Evolutionary conservation across 371 early-diverging fungal genomes (phyloP).

Genomic region (Dichotomocladium elegans): DNA sequence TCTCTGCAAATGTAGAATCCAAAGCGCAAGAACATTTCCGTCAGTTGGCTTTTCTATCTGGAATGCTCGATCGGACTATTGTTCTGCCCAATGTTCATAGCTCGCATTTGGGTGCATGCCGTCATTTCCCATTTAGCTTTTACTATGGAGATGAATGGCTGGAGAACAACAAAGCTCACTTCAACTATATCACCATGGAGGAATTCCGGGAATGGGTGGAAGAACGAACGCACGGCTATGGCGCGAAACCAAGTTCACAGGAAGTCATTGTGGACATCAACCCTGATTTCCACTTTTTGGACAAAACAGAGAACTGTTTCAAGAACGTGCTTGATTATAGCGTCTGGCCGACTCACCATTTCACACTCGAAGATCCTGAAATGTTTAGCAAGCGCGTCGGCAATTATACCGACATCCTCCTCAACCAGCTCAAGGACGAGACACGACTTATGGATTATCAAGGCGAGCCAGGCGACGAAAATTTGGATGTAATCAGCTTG

Average conservation of each 20-base stretch:
- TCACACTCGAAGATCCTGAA: constrained; percentile 21
- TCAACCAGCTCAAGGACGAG: constrained; percentile 24
- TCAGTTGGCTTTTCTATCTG: constrained; percentile 28
- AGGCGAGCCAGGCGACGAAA: too few relatives aligned
- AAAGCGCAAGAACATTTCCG: constrained; percentile 37
- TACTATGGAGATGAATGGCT: constrained; percentile 22
- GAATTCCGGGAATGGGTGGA: constrained; percentile 18
- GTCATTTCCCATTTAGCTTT: constrained; percentile 21
- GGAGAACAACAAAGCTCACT: constrained; percentile 15
- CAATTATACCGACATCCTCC: constrained; percentile 27
- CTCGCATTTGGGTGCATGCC: constrained; percentile 26
- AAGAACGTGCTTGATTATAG: constrained; percentile 14
- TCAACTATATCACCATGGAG: constrained; percentile 24
- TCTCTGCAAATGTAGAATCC: constrained; percentile 14
- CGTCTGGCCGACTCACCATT: constrained; percentile 5
- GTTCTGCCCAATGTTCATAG: constrained; percentile 31
- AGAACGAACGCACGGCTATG: constrained; percentile 11
- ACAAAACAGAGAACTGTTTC: constrained; percentile 22
- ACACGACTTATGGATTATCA: constrained; percentile 20
- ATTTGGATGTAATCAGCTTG: constrained; percentile 37
- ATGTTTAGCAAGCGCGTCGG: constrained; percentile 10
- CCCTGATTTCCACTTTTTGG: constrained; percentile 23
- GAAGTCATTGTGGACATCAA: constrained; percentile 31
- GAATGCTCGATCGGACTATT: constrained; percentile 27
- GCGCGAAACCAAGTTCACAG: constrained; percentile 25